Evolutionary conservation across 352 stramenopile genomes (phyloP), one percentile per base, ranked within the genome.

Genomic region (Pythium apleroticum): DNA sequence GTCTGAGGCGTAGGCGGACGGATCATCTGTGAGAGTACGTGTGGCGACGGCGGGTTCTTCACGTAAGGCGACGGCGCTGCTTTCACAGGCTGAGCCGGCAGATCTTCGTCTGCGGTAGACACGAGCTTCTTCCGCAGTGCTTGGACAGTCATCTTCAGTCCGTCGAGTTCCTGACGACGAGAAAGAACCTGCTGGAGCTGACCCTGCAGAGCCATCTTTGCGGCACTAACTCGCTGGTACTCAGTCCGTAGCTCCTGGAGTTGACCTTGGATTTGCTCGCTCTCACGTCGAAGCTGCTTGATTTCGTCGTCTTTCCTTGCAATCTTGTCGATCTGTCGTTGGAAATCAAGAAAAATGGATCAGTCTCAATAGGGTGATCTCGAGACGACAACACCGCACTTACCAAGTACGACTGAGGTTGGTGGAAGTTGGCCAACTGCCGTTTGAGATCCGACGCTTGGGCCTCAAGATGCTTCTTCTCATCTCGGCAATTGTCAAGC

Each of bases 361-460:
- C n/a, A n/a, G n/a, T n/a, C n/a, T n/a, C n/a, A n/a, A n/a, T n/a
- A n/a, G n/a, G n/a, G n/a, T n/a, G n/a, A n/a, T n/a, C n/a, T n/a
- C n/a, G 5, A 53, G 46, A 27, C 31, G 25, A 57, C 9, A 35
- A 33, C 30, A 33, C 30, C 4, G 30, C 30, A 33, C 19, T 8
- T 50, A 93, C 84, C 71, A 93, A 62, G 66, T 91, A 93, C 6
- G 81, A 75, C 52, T 93, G 84, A 7, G 84, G 84, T 46, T 93
- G 84, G 33, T 90, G 78, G 9, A 90, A 63, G n/a, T 75, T 79
- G 15, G 60, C 58, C 22, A 93, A 57, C 37, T 79, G 80, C 3
- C 57, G 30, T 25, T 74, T 81, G 0, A 86, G 54, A 5, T 76
- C 60, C 0, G 52, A 56, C n/a, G 78, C 43, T 9, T 86, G 56